Percentiles rank a stretch among this genome's conserved stretches.
These are phyloP conservation scores for Candida sp. DNA, from an alignment of 1,139 yeast species.

Conservation along the genomic window DNA sequence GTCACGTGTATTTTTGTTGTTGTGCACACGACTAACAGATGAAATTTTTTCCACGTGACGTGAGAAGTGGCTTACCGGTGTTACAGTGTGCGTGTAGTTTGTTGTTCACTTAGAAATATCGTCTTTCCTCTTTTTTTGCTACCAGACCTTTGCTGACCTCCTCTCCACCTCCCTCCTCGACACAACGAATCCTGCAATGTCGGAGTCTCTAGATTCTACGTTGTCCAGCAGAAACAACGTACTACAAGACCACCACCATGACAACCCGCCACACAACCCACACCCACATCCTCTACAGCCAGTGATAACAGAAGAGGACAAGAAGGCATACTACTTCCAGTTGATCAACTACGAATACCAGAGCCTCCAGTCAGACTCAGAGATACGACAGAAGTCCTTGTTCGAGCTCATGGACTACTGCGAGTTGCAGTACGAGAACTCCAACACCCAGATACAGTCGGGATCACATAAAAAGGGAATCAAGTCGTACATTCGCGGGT, in stretches of 20 bases:
- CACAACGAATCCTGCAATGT: background rate
- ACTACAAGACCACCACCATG: slow-evolving; percentile 5
- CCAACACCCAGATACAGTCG: slow-evolving; percentile 17
- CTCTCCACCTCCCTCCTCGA: background rate
- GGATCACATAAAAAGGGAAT: slow-evolving; percentile 21
- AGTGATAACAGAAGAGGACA: slow-evolving; percentile 9
- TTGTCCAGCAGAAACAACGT: background rate
- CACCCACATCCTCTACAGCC: slow-evolving; percentile 5
- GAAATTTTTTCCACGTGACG: background rate
- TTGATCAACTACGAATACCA: slow-evolving; percentile 43
- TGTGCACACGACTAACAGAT: background rate
- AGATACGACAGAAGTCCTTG: slow-evolving; percentile 35
- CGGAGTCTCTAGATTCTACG: background rate
- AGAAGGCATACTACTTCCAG: slow-evolving; percentile 24
- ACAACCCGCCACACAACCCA: background rate
- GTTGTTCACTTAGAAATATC: background rate
- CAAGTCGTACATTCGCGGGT: slow-evolving; percentile 39
- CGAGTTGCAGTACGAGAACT: slow-evolving; percentile 41
- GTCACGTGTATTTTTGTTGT: background rate
- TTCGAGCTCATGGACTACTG: slow-evolving; percentile 51
- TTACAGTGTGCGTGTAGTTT: background rate
- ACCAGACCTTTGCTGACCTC: background rate
- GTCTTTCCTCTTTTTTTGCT: background rate
- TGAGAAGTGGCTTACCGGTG: background rate
- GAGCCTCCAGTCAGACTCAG: slow-evolving; percentile 36